Base-by-base conservation (phyloP, 2,329 filamentous ascomycete species). In the Zasmidium cellare region DNA sequence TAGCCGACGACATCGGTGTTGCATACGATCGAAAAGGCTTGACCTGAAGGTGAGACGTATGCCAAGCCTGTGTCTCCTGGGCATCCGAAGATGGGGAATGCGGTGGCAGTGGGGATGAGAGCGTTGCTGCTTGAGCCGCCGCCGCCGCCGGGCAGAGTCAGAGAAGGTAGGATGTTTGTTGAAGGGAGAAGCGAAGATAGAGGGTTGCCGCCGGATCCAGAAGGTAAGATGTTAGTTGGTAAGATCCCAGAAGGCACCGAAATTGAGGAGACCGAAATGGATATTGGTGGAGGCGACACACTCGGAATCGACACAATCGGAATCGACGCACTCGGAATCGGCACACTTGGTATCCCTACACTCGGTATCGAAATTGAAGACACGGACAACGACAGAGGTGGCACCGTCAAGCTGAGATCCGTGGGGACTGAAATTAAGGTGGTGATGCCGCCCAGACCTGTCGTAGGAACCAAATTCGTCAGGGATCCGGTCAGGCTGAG, bases 11-110 rank as follows among this genome's bases (percentile, higher is more conserved):
- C 62, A 44, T 67, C 48, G 11, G 54, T 52, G 28, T 47, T 58
- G 55, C 69, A 70, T 23, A 57, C 54, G 48, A 70, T 58, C n/a
- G 35, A 44, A 51, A 65, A 70, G 22, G 65, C 62, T 48, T 64
- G 57, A 22, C 62, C 62, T 0, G 58, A 50, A 2, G 69, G 53
- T 1, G 65, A 58, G 23, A 69, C 55, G 47, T 70, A 70, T 12
- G 56, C 53, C 9, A 67, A 52, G n/a, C 62, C 63, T n/a, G 65
- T 56, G 31, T 68, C 67, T 14, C 19, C 35, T 1, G 69, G 67
- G 51, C 69, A 71, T 19, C 49, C 53, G 52, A 69, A 56, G 16
- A 65, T 38, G 2, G 65, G 56, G 9, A 53, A 23, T 2, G 38
- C 28, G 3, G 61, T 65, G 0, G 66, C 61, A 23, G 62, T 65